Evolutionary conservation across 2,329 filamentous ascomycete species (phyloP), one percentile per base, ranked within the genome.

Genomic region (Paecilomyces fulvus): DNA sequence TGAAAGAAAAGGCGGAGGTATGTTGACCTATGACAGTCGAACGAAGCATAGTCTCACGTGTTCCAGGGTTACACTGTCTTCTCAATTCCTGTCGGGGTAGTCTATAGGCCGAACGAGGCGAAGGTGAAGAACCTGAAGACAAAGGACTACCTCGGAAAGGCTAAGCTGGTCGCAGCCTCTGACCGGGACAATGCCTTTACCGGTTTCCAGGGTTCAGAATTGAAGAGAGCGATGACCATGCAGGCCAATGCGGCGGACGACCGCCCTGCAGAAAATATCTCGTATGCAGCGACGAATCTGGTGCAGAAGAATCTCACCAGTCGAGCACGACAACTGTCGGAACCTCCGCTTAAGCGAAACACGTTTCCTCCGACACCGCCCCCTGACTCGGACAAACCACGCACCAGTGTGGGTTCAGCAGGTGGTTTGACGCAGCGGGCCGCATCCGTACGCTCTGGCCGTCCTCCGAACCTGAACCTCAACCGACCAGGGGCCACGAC

Each of bases 51-150:
- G 49, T 46, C 43, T 64, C 33, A 61, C 55, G 9, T 25, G 51
- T 46, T 51, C 23, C 59, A 95, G 89, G 94, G 92, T 51, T 99
- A 99, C 70, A 97, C 94, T 0, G 94, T 99, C 48, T 99, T 99
- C 76, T 97, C 92, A 0, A 97, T 97, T 54, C 94, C 94, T 0
- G 92, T 97, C 11, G 94, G 94, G 23, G 89, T 96, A 30, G 83
- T 99, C 14, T 99, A 97, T 74, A 82, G 94, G 57, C 94, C 94
- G 21, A 97, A 96, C 70, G 92, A 95, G 67, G 92, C 94, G 61
- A 99, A 99, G 75, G 94, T 99, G 63, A 95, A 95, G 75, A 99
- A 99, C 68, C 79, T 99, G 66, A 96, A 96, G 79, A 90, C 91
- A 21, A 97, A 97, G 72, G 92, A 99, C 70, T 99, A 99, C 67